Percentiles rank a stretch among this genome's conserved stretches.
These are phyloP conservation scores for Candida sonorensis DNA, from an alignment of 805 yeast genomes.

Conservation along the genomic window DNA sequence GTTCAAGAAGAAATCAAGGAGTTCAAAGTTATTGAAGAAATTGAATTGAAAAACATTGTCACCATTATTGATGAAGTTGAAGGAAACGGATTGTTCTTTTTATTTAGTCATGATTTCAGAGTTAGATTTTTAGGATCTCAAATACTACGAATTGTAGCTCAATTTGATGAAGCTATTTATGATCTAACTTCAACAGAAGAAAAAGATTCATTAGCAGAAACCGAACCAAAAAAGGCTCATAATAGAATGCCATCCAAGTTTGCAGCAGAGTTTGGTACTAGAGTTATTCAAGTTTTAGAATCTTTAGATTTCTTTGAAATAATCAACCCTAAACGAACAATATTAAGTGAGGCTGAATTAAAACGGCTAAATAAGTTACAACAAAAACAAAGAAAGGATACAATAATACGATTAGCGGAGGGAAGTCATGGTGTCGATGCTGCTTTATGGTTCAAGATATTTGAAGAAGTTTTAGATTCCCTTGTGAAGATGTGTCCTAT, in stretches of 20 bases:
- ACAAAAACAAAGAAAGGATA: constrained; percentile 50
- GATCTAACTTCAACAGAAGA: constrained; percentile 29
- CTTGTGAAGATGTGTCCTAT: constrained; percentile 82
- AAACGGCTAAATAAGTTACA: constrained; percentile 60
- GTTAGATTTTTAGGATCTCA: constrained; percentile 71
- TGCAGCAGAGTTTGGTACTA: constrained; percentile 72
- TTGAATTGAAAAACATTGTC: constrained; percentile 72
- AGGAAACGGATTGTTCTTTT: constrained; percentile 88
- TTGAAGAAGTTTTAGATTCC: constrained; percentile 64
- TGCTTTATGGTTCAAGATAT: constrained; percentile 90
- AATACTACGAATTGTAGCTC: constrained; percentile 71
- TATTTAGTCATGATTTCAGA: constrained; percentile 79
- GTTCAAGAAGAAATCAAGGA: constrained; percentile 35
- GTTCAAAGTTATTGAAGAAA: constrained; percentile 46
- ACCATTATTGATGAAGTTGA: constrained; percentile 92
- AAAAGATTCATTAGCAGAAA: constrained; percentile 7
- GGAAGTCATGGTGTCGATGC: constrained; percentile 93
- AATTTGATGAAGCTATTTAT: constrained; percentile 77
- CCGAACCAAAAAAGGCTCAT: constrained; percentile 30
- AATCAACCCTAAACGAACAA: constrained; percentile 43
- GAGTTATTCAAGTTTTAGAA: constrained; percentile 72
- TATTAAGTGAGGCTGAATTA: constrained; percentile 70
- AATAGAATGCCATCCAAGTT: constrained; percentile 59
- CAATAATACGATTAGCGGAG: constrained; percentile 74
- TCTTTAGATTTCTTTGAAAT: constrained; percentile 60